Evolutionary conservation across 176 grass and related monocot genomes (phyloP), one percentile per base, ranked within the genome.

Genomic region (Themeda triandra): DNA sequence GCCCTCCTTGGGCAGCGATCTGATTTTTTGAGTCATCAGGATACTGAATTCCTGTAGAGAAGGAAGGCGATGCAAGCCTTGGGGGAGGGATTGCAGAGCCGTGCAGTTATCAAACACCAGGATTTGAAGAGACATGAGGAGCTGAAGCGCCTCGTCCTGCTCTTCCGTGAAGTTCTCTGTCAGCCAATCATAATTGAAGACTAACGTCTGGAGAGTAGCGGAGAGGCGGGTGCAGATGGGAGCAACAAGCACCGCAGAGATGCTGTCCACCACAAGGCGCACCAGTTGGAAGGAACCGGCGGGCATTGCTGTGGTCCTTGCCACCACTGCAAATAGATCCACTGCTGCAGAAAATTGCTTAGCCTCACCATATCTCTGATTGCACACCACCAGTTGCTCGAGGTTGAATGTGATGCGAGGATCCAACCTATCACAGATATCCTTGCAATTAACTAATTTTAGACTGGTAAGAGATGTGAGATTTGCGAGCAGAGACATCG

Each of bases 381-480:
- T 32, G 14, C 2, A 1, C 35, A 54, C n/a, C 2, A 0, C 0
- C 5, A 80, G 10, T 1, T 2, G 0, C 11, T 69, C 18, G 30
- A 81, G 65, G 46, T 35, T 81, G 13, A 1, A 2, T 39, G 29
- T 51, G 44, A 56, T 54, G 6, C 0, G 19, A 19, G 45, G 79
- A 69, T 58, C 7, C 0, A 58, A 58, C 21, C 7, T 21, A n/a
- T 58, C 54, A 19, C 1, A 2, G 54, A 58, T n/a, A 4, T 58
- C 8, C 21, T 39, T 19, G n/a, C 65, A 54, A 6, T 11, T 1
- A 0, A 0, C 0, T 36, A 80, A 5, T 0, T 0, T 0, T 32
- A 80, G 28, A 15, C 0, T 5, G 31, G 31, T 81, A 32, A 81
- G 65, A 27, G 79, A 37, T 27, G 65, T 56, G 19, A 81, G 79